Conservation (phyloP, 495 filamentous ascomycete genomes). For the Podospora comata region DNA sequence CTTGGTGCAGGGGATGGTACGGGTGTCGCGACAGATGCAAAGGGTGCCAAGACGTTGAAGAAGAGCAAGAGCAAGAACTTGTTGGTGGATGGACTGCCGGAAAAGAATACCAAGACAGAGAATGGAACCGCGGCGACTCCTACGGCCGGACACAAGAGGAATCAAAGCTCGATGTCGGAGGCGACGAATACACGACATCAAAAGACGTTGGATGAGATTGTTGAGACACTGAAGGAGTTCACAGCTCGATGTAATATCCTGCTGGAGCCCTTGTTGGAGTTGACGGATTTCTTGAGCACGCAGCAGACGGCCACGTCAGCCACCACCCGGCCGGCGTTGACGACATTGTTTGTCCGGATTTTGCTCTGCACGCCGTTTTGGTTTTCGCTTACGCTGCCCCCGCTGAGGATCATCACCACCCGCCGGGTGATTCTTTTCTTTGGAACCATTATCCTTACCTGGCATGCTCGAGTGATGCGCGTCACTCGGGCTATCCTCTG, state of each 20-base stretch:
- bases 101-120: constrained; percentile 49
- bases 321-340: constrained; percentile 88
- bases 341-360: constrained; percentile 83
- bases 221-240: constrained; percentile 84
- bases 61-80: constrained; percentile 33
- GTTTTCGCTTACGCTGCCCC: constrained; percentile 76
- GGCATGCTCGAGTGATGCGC: constrained; percentile 84
- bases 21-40: constrained; percentile 17
- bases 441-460: constrained; percentile 80
- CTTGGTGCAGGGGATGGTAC: constrained; percentile 24
- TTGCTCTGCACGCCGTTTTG: constrained; percentile 83
- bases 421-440: constrained; percentile 73
- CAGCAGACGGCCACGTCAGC: constrained; percentile 87
- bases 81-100: constrained; percentile 35
- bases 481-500: constrained; percentile 86
- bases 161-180: constrained; percentile 52
- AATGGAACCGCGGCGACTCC: constrained; percentile 35
- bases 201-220: constrained; percentile 90
- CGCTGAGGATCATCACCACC: constrained; percentile 80
- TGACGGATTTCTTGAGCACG: constrained; percentile 92
- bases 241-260: constrained; percentile 88
- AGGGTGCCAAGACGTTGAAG: constrained; percentile 22
- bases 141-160: constrained; percentile 48
- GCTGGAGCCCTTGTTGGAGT: constrained; percentile 77
- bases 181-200: constrained; percentile 62